Conservation (phyloP, 176 grass and related monocot genomes). For the Lolium multiflorum region DNA sequence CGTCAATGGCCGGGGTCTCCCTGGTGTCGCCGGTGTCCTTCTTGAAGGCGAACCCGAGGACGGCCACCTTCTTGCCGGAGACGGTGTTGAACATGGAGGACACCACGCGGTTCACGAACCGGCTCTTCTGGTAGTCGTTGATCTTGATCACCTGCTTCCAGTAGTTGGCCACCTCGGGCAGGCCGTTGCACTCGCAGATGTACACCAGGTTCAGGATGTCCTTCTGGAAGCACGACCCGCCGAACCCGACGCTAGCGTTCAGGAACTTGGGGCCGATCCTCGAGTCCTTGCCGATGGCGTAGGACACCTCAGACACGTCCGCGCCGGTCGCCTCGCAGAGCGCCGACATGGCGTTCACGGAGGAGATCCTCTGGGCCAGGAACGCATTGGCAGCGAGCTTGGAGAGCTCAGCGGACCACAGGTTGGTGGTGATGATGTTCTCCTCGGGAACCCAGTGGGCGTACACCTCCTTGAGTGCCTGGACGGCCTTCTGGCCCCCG, state of each 20-base stretch:
- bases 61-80: conserved; percentile 79
- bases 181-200: conserved; percentile 95
- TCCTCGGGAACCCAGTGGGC: conserved; percentile 94
- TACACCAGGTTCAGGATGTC: conserved; percentile 94
- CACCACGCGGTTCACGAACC: conserved; percentile 91
- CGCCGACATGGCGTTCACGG: conserved; percentile 88
- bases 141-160: conserved; percentile 99
- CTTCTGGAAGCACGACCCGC: conserved; percentile 94
- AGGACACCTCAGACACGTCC: conserved; percentile 77
- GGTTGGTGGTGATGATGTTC: conserved; percentile 88
- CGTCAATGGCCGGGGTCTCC: conserved; percentile 90
- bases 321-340: conserved; percentile 92
- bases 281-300: conserved; percentile 79
- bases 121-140: conserved; percentile 96
- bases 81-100: conserved; percentile 95
- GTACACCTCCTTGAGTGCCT: conserved; percentile 80
- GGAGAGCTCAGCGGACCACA: conserved; percentile 89
- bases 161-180: conserved; percentile 90
- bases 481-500: conserved; percentile 67
- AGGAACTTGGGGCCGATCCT: conserved; percentile 91
- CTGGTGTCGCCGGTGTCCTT: conserved; percentile 94
- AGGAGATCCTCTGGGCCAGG: conserved; percentile 94
- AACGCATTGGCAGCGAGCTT: conserved; percentile 90
- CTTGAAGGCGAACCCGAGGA: conserved; percentile 96
- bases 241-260: conserved; percentile 87